Evolutionary conservation across 2,329 filamentous ascomycete species (phyloP), one percentile per base, ranked within the genome.

Genomic region (Aspergillus phoenicis): DNA sequence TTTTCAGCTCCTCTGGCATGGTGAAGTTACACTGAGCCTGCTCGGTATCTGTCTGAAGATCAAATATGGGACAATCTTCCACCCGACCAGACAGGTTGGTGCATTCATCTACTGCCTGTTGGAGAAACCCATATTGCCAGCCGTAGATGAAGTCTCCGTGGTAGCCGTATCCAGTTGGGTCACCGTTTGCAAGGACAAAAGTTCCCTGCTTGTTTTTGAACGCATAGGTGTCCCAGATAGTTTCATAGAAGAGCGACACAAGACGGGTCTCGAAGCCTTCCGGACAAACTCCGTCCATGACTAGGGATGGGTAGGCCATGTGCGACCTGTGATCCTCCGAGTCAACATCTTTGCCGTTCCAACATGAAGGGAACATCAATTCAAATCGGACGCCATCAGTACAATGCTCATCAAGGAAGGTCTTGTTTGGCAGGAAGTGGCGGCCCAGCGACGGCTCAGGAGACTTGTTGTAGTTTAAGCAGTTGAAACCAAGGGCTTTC

Each of bases 401-500:
- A 79, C 94, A 98, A 78, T 94, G 88, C 58, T 83, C 83, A 71
- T 97, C 93, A 38, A 97, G 82, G 73, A 86, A 96, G 0, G 78
- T 77, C 83, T 96, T 96, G 69, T 89, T 85, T 0, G 94, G 93
- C 68, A 97, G 71, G 73, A 86, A 88, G 76, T 97, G 93, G 66
- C 93, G 91, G 76, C 87, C 90, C 38, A 96, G 84, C 13, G 93
- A 90, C 1, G 84, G 83, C 75, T 97, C 93, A 2, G 90, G 81
- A 17, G 69, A 69, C 24, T 77, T 81, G 33, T 69, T 70, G 73
- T 97, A 97, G 85, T 98, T 89, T 62, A 99, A 80, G 78, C 95
- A 98, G 83, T 98, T 98, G 85, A 97, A 97, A 3, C 95, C 94
- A 28, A 97, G 70, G 8, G 93, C 91, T 63, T 93, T 92, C 81